Percentiles rank a stretch among this genome's conserved stretches.
phyloP scores from a whole-genome alignment of 371 early-diverging fungal species.

The Mycotypha africana region DNA sequence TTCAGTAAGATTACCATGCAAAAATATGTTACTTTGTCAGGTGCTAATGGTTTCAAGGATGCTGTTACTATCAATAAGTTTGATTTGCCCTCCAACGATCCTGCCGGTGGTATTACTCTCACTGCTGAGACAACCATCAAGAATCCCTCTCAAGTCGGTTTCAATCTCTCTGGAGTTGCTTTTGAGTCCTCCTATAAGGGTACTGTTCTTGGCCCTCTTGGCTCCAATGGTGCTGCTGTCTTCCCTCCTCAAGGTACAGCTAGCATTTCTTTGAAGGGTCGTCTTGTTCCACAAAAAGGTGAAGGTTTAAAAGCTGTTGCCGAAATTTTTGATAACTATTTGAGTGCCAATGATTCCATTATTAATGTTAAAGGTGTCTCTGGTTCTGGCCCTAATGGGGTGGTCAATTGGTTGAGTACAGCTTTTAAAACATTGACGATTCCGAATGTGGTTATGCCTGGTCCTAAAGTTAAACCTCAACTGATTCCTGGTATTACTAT shows the following conservation, averaged over 20 bases:
- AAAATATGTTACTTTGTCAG: conserved; percentile 46
- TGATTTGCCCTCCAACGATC: conserved; percentile 53
- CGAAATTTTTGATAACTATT: conserved; percentile 43
- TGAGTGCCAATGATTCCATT: conserved; percentile 35
- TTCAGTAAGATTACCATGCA: conserved; percentile 47
- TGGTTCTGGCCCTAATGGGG: conserved; percentile 44
- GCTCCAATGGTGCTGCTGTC: conserved; percentile 28
- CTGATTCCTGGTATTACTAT: conserved; percentile 41
- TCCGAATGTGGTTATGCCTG: conserved; percentile 42
- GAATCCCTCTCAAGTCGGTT: conserved; percentile 55
- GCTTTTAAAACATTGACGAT: conserved; percentile 49
- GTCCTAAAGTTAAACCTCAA: conserved; percentile 24
- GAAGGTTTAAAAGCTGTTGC: conserved; percentile 46
- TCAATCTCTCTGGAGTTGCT: conserved; percentile 27
- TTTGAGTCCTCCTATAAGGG: conserved; percentile 27
- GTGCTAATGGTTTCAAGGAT: conserved; percentile 48
- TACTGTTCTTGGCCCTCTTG: conserved; percentile 32
- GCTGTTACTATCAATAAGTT: conserved; percentile 47
- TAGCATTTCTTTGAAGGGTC: conserved; percentile 46
- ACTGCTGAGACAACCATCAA: conserved; percentile 42
- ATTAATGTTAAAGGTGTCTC: conserved; percentile 46
- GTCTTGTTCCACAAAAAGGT: conserved; percentile 43
- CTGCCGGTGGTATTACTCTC: conserved; percentile 51
- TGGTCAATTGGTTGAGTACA: conserved; percentile 48
- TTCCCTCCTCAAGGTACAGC: conserved; percentile 31